Evolutionary conservation across 805 yeast genomes (phyloP).

Genomic region (Starmerella gropengiesseri): DNA sequence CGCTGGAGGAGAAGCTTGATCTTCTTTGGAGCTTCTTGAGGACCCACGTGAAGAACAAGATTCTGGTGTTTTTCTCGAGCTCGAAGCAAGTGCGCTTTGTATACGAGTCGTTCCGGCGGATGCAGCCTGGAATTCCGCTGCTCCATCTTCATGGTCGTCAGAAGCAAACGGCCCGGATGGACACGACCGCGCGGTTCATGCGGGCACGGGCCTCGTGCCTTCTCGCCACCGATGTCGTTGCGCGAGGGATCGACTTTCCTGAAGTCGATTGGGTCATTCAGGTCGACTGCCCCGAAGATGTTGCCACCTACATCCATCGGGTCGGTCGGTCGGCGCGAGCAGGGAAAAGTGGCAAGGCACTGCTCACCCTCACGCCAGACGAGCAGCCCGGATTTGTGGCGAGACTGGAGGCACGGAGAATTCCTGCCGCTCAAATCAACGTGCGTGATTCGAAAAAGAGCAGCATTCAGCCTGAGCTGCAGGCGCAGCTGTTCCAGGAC

Average conservation of each 20-base stretch:
- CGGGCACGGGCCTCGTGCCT: conserved; percentile 70
- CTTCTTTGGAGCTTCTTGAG: conserved; percentile 76
- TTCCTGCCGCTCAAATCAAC: conserved; percentile 60
- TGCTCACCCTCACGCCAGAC: conserved; percentile 70
- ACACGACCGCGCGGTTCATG: conserved; percentile 66
- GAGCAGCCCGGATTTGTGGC: conserved; percentile 64
- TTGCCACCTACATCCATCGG: conserved; percentile 79
- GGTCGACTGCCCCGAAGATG: conserved; percentile 83
- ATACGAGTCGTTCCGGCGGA: conserved; percentile 71
- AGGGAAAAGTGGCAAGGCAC: conserved; percentile 71
- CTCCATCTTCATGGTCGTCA: conserved; percentile 82
- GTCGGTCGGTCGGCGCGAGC: conserved; percentile 86
- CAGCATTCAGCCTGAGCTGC: conserved; percentile 71
- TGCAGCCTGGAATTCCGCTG: conserved; percentile 86
- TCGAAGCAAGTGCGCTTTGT: conserved; percentile 86
- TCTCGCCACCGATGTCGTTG: conserved; percentile 84
- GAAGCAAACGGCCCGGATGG: conserved; percentile 79
- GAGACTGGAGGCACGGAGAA: conserved; percentile 49
- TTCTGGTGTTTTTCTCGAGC: conserved; percentile 73
- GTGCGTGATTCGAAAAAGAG: conserved; percentile 65
- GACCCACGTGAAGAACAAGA: conserved; percentile 68
- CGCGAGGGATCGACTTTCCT: conserved; percentile 86
- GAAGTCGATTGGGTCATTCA: conserved; percentile 93
- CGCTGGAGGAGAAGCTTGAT: conserved; percentile 72
- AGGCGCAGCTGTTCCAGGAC: conserved; percentile 79